Conservation (phyloP, 139 green algal genomes). For the Pycnococcus provasolii region DNA sequence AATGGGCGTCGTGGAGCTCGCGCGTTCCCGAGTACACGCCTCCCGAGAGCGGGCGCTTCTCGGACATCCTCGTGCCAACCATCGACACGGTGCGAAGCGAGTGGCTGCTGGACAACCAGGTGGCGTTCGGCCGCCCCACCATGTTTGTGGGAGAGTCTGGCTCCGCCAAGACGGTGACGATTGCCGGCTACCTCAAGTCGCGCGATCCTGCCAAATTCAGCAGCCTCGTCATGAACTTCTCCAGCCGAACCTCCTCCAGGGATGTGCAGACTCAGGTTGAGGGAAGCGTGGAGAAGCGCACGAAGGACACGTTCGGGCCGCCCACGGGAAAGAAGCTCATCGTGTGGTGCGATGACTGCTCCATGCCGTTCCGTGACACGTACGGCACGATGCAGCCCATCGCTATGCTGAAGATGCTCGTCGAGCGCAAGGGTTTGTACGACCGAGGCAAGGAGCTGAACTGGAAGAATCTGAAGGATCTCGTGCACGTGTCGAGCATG, state of each 20-base stretch:
- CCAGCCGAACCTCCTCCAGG: slow-evolving; percentile 40
- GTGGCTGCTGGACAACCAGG: slow-evolving; percentile 19
- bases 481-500: slow-evolving; percentile 69
- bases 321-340: slow-evolving; percentile 64
- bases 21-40: slow-evolving; percentile 51
- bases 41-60: slow-evolving; percentile 49
- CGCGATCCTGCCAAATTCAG: slow-evolving; percentile 40
- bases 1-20: slow-evolving; percentile 57
- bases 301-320: slow-evolving; percentile 68
- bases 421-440: slow-evolving; percentile 59
- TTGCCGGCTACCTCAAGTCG: slow-evolving; percentile 48
- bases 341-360: slow-evolving; percentile 74
- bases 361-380: slow-evolving; percentile 66
- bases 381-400: slow-evolving; percentile 78
- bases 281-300: slow-evolving; percentile 63
- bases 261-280: slow-evolving; percentile 63
- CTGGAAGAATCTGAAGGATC: slow-evolving; percentile 85
- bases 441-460: slow-evolving; percentile 77
- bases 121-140: slow-evolving; percentile 27
- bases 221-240: slow-evolving; percentile 64
- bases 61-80: slow-evolving; percentile 73
- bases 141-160: slow-evolving; percentile 65
- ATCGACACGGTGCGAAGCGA: slow-evolving; percentile 58
- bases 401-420: slow-evolving; percentile 66
- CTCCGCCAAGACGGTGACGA: slow-evolving; percentile 66